Evolutionary conservation across 371 early-diverging fungal genomes (phyloP), one percentile per base, ranked within the genome.

Genomic region (Mucor plumbeus): DNA sequence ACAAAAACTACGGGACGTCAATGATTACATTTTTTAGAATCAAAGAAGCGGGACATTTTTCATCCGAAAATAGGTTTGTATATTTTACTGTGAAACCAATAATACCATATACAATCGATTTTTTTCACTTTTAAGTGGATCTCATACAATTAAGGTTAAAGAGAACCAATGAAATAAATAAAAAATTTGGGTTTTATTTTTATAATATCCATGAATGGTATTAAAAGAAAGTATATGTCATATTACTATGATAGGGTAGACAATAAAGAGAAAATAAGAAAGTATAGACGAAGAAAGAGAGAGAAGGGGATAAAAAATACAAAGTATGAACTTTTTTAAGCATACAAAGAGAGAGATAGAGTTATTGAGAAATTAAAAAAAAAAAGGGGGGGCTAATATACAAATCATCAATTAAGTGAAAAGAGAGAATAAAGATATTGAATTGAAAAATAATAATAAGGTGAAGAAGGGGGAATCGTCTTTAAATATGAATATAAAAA

Each of bases 351-450:
- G 26, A 26, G 50, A 50, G n/a, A n/a, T n/a, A n/a, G n/a, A n/a
- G n/a, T n/a, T 26, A 21, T 44, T 44, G 17, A 44, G 17, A 17
- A n/a, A 43, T 14, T 15, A 15, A 15, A 43, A 44, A 50, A 21
- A 44, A 50, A 50, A 21, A n/a, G n/a, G n/a, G n/a, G n/a, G n/a
- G 43, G 26, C 50, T 50, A 50, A 50, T 50, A 50, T 50, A 50
- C 50, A 50, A 50, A 50, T 50, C 50, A 50, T 50, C 50, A 50
- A 50, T 50, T 50, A 50, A 50, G 50, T 50, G 50, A 50, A 50
- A 50, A 50, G 21, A 50, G 50, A 50, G 11, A 34, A 34, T 34
- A 55, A 55, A 55, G 55, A 55, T 55, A 55, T 34, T 55, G 33
- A 8, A 17, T 44, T 44, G 17, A 44, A 44, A 44, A 44, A 17